Percentiles rank a stretch among this genome's conserved stretches.
These are phyloP conservation scores for Solanum chmielewskii DNA, from an alignment of 257 asterid genomes.

Conservation along the genomic window DNA sequence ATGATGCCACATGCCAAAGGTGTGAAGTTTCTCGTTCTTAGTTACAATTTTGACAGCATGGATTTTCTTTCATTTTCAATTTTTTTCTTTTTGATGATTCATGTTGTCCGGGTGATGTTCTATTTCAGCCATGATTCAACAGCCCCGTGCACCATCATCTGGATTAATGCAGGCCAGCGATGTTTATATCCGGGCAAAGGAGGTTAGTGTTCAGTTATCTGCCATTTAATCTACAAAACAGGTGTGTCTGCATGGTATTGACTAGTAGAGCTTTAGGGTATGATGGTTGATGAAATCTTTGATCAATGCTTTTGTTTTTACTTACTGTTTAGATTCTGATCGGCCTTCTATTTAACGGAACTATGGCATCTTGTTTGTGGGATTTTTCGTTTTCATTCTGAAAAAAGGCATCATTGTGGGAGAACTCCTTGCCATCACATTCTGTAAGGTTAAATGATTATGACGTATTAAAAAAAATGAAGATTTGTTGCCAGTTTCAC, in stretches of 20 bases:
- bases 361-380: background rate
- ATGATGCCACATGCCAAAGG: constrained; percentile 94
- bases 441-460: background rate
- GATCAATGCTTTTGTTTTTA: background rate
- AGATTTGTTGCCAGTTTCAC: background rate
- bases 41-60: background rate
- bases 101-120: constrained; percentile 2
- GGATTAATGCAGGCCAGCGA: constrained; percentile 90
- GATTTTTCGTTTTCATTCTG: background rate
- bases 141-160: constrained; percentile 75
- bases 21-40: constrained; percentile 1
- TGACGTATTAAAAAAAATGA: background rate
- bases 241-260: background rate
- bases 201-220: constrained; percentile 39
- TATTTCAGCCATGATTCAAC: constrained; percentile 83
- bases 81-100: background rate
- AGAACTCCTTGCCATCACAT: background rate
- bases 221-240: background rate
- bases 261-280: background rate
- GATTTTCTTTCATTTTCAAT: background rate
- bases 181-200: constrained; percentile 74
- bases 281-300: background rate
- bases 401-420: background rate
- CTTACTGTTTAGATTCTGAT: background rate
- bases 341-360: background rate